phyloP scores from a whole-genome alignment of 305 asterid genomes.

The Galium porrigens region DNA sequence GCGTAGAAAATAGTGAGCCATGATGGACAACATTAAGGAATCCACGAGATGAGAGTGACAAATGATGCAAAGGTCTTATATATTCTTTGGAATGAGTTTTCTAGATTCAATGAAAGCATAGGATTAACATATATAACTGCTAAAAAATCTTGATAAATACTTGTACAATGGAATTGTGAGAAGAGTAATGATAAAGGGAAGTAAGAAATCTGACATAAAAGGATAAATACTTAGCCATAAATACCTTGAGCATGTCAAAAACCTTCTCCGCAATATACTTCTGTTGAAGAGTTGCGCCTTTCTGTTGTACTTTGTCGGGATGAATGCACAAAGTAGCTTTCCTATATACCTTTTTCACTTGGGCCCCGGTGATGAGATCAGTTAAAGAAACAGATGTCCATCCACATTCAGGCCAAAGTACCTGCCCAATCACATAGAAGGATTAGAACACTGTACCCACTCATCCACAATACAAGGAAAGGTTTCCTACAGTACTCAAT shows the following conservation, averaged over 20 bases:
- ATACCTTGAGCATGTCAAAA: slow-evolving; percentile 94
- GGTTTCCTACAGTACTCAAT: background rate
- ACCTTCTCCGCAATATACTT: slow-evolving; percentile 96
- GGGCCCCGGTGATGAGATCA: slow-evolving; percentile 71
- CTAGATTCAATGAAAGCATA: background rate
- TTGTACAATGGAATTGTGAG: background rate
- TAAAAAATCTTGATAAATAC: background rate
- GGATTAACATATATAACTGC: background rate
- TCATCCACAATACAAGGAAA: background rate
- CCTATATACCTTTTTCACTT: slow-evolving; percentile 77
- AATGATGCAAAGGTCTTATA: background rate
- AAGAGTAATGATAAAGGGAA: background rate
- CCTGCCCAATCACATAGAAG: slow-evolving; percentile 32
- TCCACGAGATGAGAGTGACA: background rate
- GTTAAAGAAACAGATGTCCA: slow-evolving; percentile 99
- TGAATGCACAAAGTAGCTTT: slow-evolving; percentile 97
- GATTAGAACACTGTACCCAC: slow-evolving; percentile 4
- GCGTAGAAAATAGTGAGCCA: background rate
- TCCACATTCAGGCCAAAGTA: slow-evolving; percentile 99
- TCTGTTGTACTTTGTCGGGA: slow-evolving; percentile 98
- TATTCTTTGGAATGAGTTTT: background rate
- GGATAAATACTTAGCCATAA: background rate
- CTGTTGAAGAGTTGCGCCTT: slow-evolving; percentile 96
- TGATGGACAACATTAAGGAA: background rate
- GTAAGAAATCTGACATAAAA: background rate